phyloP scores from a whole-genome alignment of 2,329 filamentous ascomycete genomes.

The Intubia oerlemansii region DNA sequence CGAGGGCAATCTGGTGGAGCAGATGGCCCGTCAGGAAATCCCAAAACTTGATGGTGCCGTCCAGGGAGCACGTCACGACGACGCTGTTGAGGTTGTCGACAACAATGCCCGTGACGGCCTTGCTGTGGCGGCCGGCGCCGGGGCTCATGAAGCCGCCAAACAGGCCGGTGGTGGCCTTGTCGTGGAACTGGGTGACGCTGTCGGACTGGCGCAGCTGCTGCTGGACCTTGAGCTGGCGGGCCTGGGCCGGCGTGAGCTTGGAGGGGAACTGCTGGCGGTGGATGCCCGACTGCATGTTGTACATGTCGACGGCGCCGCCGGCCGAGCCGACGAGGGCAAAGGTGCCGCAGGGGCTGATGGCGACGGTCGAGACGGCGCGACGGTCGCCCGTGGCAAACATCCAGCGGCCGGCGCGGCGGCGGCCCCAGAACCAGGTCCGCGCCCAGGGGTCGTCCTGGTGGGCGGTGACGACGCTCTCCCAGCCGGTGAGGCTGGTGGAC shows the following conservation, averaged over 20 bases:
- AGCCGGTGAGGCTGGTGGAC: conserved; percentile 61
- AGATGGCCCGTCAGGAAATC: conserved; percentile 72
- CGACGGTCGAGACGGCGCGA: conserved; percentile 64
- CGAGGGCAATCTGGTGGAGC: conserved; percentile 65
- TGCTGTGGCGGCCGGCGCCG: conserved; percentile 53
- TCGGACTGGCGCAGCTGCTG: conserved; percentile 39
- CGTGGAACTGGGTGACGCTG: conserved; percentile 28
- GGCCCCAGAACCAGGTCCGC: conserved; percentile 95
- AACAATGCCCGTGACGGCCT: conserved; percentile 64
- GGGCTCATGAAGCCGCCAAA: conserved; percentile 10
- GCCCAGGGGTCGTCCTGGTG: conserved; percentile 71
- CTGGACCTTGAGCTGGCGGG: conserved; percentile 49
- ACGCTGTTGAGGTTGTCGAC: conserved; percentile 78
- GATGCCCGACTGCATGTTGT: conserved; percentile 82
- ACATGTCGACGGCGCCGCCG: conserved; percentile 75
- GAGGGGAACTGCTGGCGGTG: conserved; percentile 79
- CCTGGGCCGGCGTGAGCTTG: conserved; percentile 54
- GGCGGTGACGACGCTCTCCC: conserved; percentile 92
- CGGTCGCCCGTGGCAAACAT: conserved; percentile 71
- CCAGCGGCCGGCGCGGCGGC: conserved; percentile 84
- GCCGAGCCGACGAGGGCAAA: conserved; percentile 81
- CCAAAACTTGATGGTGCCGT: conserved; percentile 96
- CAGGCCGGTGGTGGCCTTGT: conserved; percentile 11
- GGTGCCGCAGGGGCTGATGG: conserved; percentile 78
- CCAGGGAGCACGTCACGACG: conserved; percentile 68